Evolutionary conservation across 805 yeast species (phyloP), one percentile per base, ranked within the genome.

Genomic region (Groenewaldozyma salmanticensis): DNA sequence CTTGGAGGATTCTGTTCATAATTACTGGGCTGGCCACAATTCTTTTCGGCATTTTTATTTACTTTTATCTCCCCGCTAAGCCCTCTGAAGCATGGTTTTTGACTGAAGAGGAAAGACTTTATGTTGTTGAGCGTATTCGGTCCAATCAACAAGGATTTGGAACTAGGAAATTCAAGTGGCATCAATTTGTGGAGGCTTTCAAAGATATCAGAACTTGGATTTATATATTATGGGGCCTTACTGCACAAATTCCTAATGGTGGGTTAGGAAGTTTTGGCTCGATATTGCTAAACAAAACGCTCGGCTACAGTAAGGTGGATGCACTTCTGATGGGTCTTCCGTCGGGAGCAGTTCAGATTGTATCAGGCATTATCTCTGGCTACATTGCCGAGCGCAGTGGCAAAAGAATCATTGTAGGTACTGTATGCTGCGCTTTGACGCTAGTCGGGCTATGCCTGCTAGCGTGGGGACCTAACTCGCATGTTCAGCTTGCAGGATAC

Each of bases 21-120:
- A 70, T 76, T 40, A 65, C 72, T 41, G 84, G 81, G 37, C 70
- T 75, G 7, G 52, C 72, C 31, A 72, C 82, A 0, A 59, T 75
- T 17, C 24, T 70, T 15, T 44, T 66, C 33, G 59, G 59, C 2
- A 21, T 54, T 13, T 35, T 49, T 7, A 31, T 50, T 21, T 19
- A 36, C 11, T 31, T 54, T 27, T 44, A 39, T 21, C 32, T 79
- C 27, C 81, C 82, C n/a, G 77, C 74, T 47, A 56, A 61, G 29
- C 82, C 81, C 37, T 37, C 42, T 7, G 55, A 57, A 21, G 74
- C 75, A 4, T 64, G 70, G 65, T 65, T 66, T 39, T 58, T 66
- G 42, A 58, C 58, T n/a, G 68, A 65, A 21, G 61, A 64, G 42
- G 79, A 72, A 52, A 66, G 61, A 42, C 51, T 59, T 15, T 55